Evolutionary conservation across 163 green algal genomes (phyloP), one percentile per base, ranked within the genome.

Genomic region (Scenedesmus sp.): DNA sequence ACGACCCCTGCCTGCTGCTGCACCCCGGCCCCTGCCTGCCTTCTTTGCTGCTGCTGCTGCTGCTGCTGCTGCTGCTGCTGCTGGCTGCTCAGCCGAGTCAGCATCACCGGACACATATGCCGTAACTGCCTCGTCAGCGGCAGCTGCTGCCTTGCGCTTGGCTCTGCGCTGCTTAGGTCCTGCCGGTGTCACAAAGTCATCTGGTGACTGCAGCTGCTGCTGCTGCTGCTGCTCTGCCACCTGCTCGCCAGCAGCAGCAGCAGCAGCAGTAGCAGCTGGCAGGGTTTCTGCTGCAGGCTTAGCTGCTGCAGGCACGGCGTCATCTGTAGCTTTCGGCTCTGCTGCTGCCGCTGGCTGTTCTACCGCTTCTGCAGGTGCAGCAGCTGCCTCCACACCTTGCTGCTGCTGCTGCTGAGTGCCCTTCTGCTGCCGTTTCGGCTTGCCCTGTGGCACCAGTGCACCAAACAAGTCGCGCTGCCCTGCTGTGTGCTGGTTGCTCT

Each of bases 351-450:
- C 87, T 73, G 87, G 10, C 55, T 34, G 23, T 84, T 52, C 77
- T 20, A 12, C 55, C 10, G 84, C 56, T 46, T 55, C 84, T 55
- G 56, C 84, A 16, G 84, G 46, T 74, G 84, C 59, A n/a, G 84
- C 84, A 46, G 12, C 60, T 56, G 59, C 64, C n/a, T 34, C n/a
- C 16, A 15, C 26, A 52, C 26, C 59, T 62, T 70, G 56, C 84
- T 89, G 84, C 84, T 91, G 87, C 87, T 91, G 87, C 87, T 87
- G 87, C 54, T 77, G 55, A 6, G 46, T 83, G 56, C 70, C 70
- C 66, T 82, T 66, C 66, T 82, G 87, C 87, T 91, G 87, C 56
- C 55, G 23, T n/a, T 86, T 86, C 1, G 16, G 55, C 56, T 60
- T 91, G 23, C 59, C 66, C 46, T 59, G 46, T 0, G 85, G 85